A percentile compares a stretch with the other conserved stretches of the same genome.
Conservation (phyloP, 2,329 filamentous ascomycete genomes). For the Fusarium tricinctum region DNA sequence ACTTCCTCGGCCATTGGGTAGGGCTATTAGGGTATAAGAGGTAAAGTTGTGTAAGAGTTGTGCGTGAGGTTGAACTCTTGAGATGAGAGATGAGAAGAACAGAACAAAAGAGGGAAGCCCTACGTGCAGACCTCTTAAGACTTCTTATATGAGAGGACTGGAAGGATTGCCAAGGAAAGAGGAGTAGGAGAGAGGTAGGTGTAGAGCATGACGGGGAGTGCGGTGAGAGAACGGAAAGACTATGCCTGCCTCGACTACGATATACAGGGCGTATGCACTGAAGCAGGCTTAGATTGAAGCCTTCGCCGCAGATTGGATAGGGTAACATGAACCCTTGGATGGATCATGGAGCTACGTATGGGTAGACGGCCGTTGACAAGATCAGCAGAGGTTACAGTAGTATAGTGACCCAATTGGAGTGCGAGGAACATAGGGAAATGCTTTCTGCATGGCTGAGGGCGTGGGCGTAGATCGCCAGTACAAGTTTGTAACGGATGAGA, state of each 20-base stretch:
- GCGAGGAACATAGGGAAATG: conserved; percentile 11
- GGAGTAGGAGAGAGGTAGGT: conserved; percentile 32
- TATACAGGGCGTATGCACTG: conserved; percentile 13
- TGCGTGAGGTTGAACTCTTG: conserved; percentile 42
- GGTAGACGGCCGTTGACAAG: conserved; percentile 40
- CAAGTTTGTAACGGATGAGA: conserved; percentile 22
- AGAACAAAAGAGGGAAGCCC: conserved; percentile 21
- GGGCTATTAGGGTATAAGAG: conserved; percentile 29
- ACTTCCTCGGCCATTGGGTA: conserved; percentile 56
- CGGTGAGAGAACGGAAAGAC: conserved; percentile 33
- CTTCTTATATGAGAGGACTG: conserved; percentile 47
- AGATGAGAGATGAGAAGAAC: conserved; percentile 44
- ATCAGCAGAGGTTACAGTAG: conserved; percentile 44
- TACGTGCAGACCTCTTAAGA: conserved; percentile 23
- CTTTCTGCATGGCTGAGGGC: conserved; percentile 25
- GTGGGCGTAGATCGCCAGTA: conserved; percentile 39
- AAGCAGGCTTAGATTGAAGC: conserved; percentile 28
- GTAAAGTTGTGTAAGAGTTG: conserved; percentile 32
- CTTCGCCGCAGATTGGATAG: conserved; percentile 35
- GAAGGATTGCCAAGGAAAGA: conserved; percentile 33
- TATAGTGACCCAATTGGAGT: conserved; percentile 26
- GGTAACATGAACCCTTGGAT: conserved; percentile 26
- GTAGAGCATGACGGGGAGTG: conserved; percentile 40
- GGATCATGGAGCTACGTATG: conserved; percentile 34
- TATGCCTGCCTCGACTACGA: conserved; percentile 8